Evolutionary conservation across 495 filamentous ascomycete species (phyloP).

Genomic region (Cairneyella variabilis): DNA sequence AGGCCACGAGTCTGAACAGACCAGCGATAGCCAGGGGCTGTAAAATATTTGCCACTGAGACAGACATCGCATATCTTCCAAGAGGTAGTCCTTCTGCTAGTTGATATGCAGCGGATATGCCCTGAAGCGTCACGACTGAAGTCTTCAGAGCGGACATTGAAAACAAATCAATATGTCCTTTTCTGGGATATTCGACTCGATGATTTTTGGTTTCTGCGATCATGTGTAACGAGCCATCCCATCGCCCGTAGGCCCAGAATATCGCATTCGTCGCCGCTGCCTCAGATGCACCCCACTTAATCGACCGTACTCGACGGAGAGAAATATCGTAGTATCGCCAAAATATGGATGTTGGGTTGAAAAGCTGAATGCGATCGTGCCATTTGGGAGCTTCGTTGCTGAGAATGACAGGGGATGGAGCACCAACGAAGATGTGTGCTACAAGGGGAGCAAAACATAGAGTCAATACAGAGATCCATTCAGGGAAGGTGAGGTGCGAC

Average conservation of each 20-base stretch:
- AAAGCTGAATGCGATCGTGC: constrained; percentile 23
- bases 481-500: constrained; percentile 8
- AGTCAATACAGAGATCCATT: constrained; percentile 28
- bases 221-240: constrained; percentile 31
- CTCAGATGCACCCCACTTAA: constrained; percentile 15
- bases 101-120: too few relatives aligned
- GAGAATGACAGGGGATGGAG: not conserved
- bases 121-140: too few relatives aligned
- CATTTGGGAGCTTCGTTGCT: not conserved
- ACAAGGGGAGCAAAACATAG: constrained; percentile 28
- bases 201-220: too few relatives aligned
- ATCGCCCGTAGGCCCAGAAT: constrained; percentile 27
- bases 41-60: too few relatives aligned
- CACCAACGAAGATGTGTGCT: not conserved
- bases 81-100: too few relatives aligned
- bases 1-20: too few relatives aligned
- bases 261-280: constrained; percentile 28
- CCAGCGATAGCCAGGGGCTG: too few relatives aligned
- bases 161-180: too few relatives aligned
- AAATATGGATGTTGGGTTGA: constrained; percentile 30
- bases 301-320: constrained; percentile 26
- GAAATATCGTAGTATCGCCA: constrained; percentile 32
- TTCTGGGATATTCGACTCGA: too few relatives aligned
- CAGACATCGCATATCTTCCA: too few relatives aligned
- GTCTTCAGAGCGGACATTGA: too few relatives aligned